phyloP scores from a whole-genome alignment of 192 early-diverging fungal species.

The Mortierella claussenii region DNA sequence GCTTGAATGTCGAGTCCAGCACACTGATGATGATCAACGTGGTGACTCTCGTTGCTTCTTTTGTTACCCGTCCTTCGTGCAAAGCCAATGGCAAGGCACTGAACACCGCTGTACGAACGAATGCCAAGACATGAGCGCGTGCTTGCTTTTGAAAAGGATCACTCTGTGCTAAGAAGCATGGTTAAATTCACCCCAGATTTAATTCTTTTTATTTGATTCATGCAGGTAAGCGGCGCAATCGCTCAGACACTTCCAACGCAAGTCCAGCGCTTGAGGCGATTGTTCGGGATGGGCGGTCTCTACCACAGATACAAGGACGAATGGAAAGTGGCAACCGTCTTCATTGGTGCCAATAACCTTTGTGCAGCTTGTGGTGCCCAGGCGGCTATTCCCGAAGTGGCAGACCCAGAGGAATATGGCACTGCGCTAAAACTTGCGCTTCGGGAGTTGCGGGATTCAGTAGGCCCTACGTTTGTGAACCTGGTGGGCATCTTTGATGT shows the following conservation, averaged over 20 bases:
- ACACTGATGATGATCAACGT: too few species aligned
- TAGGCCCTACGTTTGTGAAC: slow-evolving; percentile 63
- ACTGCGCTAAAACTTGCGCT: slow-evolving; percentile 45
- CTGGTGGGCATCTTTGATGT: slow-evolving; percentile 63
- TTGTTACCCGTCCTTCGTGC: too few species aligned
- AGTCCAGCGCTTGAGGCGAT: slow-evolving; percentile 43
- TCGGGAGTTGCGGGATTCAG: slow-evolving; percentile 42
- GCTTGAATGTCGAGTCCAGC: too few species aligned
- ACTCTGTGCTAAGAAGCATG: slow-evolving; percentile 14
- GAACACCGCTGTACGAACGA: slow-evolving; percentile 62
- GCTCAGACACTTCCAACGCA: slow-evolving; percentile 54
- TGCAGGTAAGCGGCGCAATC: slow-evolving; percentile 65
- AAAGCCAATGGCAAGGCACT: slow-evolving; percentile 63
- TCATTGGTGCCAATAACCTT: slow-evolving; percentile 68
- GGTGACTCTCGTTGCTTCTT: too few species aligned
- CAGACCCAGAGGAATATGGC: slow-evolving; percentile 59
- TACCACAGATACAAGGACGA: slow-evolving; percentile 53
- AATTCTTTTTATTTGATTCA: too few species aligned
- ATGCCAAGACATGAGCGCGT: too few species aligned
- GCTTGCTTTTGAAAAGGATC: not conserved
- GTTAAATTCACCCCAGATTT: slow-evolving; percentile 8
- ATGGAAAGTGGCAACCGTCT: slow-evolving; percentile 65
- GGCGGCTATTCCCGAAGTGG: slow-evolving; percentile 42
- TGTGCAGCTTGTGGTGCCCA: slow-evolving; percentile 55
- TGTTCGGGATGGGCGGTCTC: slow-evolving; percentile 21